Percentiles rank a stretch among this genome's conserved stretches.
Evolutionary conservation across 1,284 basidiomycete species (phyloP).

Genomic region (Leccinum subrobustum): DNA sequence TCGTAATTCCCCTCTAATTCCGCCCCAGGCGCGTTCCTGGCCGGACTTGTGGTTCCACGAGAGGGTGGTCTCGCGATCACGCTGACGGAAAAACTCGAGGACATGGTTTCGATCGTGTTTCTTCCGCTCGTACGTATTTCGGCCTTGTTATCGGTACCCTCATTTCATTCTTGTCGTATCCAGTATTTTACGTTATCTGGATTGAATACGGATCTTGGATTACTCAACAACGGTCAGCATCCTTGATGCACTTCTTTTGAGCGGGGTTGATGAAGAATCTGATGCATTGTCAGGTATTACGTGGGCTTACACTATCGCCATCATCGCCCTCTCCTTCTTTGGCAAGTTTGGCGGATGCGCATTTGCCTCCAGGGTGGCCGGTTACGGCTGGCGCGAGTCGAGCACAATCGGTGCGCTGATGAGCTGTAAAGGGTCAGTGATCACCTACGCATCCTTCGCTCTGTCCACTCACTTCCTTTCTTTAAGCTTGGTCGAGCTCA

Average conservation of each 20-base stretch:
- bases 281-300: constrained; percentile 59
- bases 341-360: constrained; percentile 84
- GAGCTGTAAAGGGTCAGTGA: constrained; percentile 87
- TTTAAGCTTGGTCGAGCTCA: constrained; percentile 78
- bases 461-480: neutral
- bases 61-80: constrained; percentile 83
- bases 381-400: constrained; percentile 79
- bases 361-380: constrained; percentile 62
- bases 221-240: constrained; percentile 63
- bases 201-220: constrained; percentile 82
- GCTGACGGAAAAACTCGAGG: constrained; percentile 81
- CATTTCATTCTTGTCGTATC: neutral
- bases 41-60: constrained; percentile 87
- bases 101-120: constrained; percentile 78
- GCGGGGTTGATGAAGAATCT: too few relatives aligned
- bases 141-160: constrained; percentile 12
- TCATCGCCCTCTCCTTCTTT: constrained; percentile 78
- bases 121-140: constrained; percentile 67
- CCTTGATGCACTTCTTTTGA: neutral
- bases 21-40: constrained; percentile 73
- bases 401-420: constrained; percentile 89
- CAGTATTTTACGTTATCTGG: constrained; percentile 90
- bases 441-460: neutral
- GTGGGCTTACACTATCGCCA: constrained; percentile 88
- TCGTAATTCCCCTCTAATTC: constrained; percentile 37